phyloP scores from a whole-genome alignment of 106 monocot species.

The Dioscorea zingiberensis region DNA sequence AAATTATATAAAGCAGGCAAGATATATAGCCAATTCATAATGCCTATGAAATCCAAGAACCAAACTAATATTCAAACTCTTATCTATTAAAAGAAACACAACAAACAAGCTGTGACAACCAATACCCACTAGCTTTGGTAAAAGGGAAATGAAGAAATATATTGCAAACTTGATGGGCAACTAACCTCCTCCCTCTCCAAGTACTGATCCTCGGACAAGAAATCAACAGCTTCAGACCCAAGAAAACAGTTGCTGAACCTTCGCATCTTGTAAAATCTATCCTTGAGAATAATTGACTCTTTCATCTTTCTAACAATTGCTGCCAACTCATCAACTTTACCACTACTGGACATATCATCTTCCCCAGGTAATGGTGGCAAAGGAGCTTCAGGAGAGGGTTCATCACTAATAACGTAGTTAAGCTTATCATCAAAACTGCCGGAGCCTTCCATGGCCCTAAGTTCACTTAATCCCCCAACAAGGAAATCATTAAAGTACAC shows the following conservation, averaged over 20 bases:
- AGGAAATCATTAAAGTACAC: constrained; percentile 75
- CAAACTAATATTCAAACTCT: no score
- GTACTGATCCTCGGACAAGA: constrained; percentile 81
- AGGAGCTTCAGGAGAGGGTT: constrained; percentile 63
- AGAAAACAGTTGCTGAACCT: constrained; percentile 86
- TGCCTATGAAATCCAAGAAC: no score
- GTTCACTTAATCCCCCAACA: constrained; percentile 67
- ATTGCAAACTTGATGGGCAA: background rate
- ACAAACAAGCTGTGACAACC: no score
- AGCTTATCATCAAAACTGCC: constrained; percentile 62
- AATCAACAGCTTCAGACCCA: constrained; percentile 91
- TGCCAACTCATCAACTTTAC: constrained; percentile 81
- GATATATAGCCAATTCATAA: no score
- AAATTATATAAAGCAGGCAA: no score
- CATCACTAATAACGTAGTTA: constrained; percentile 39
- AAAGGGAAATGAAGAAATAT: background rate
- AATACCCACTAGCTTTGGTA: background rate
- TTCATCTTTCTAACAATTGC: constrained; percentile 77
- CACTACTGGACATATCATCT: constrained; percentile 78
- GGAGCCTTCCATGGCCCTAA: constrained; percentile 57
- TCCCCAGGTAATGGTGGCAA: constrained; percentile 86
- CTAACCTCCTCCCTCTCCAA: constrained; percentile 85
- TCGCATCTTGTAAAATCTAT: constrained; percentile 86
- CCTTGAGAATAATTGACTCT: constrained; percentile 52
- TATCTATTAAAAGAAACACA: no score